A percentile compares a stretch with the other conserved stretches of the same genome.
Conservation (phyloP, 768 basidiomycete genomes). For the Macrolepiota albuminosa region DNA sequence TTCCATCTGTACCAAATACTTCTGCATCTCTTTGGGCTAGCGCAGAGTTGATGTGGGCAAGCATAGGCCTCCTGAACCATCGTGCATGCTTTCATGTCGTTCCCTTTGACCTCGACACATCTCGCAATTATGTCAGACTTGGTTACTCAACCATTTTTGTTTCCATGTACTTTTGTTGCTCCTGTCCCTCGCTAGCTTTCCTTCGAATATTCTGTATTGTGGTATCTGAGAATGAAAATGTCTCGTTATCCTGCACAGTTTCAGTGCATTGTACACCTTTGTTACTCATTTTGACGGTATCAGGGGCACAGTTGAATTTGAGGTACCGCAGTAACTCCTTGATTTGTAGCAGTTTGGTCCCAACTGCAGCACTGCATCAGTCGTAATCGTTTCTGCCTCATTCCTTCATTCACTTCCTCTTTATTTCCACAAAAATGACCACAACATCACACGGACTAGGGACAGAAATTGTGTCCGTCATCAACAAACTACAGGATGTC, state of each 20-base stretch:
- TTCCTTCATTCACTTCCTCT: conserved; percentile 13
- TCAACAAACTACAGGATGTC: conserved; percentile 91
- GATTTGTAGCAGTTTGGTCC: conserved; percentile 19
- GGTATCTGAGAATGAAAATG: neutral
- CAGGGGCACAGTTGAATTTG: too few relatives aligned
- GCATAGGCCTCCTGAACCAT: conserved; percentile 5
- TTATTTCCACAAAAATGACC: conserved; percentile 37
- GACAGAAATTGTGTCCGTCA: conserved; percentile 71
- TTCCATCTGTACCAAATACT: conserved; percentile 21
- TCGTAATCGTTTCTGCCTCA: conserved; percentile 10
- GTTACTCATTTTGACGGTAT: neutral
- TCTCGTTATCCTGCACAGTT: neutral
- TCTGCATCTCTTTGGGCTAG: conserved; percentile 18
- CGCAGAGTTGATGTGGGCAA: conserved; percentile 5
- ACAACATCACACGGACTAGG: conserved; percentile 62
- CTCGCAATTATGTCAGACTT: neutral
- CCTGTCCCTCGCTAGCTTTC: conserved; percentile 5
- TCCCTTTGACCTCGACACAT: neutral
- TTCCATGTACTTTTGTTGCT: conserved; percentile 11
- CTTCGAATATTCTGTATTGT: conserved; percentile 2
- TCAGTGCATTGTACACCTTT: neutral
- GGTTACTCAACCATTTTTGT: neutral
- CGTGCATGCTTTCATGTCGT: conserved; percentile 6
- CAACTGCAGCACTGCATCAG: conserved; percentile 2
- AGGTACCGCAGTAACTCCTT: neutral